Percentiles rank a stretch among this genome's conserved stretches.
These are phyloP conservation scores for Epichloe scottii DNA, from an alignment of 2,329 filamentous ascomycete genomes.

Conservation along the genomic window DNA sequence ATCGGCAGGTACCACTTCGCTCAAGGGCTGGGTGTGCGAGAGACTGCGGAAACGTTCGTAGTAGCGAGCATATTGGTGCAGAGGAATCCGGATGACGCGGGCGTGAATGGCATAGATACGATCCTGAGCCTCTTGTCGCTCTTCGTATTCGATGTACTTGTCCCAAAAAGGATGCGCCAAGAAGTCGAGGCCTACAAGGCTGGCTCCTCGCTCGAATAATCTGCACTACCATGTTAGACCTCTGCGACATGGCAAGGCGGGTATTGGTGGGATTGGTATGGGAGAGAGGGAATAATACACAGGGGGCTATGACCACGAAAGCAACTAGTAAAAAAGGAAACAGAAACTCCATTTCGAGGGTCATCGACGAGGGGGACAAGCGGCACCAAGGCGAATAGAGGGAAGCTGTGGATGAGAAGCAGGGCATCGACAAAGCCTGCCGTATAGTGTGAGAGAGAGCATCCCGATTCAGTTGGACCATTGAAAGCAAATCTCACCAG, in stretches of 20 bases:
- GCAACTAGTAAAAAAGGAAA: slow-evolving; percentile 35
- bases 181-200: slow-evolving; percentile 81
- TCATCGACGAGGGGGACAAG: slow-evolving; percentile 22
- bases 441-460: slow-evolving; percentile 52
- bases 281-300: slow-evolving; percentile 43
- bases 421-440: slow-evolving; percentile 44
- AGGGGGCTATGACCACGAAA: slow-evolving; percentile 34
- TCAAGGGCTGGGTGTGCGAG: slow-evolving; percentile 57
- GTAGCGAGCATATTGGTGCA: slow-evolving; percentile 92
- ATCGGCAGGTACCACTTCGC: slow-evolving; percentile 59
- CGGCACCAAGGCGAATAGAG: slow-evolving; percentile 18
- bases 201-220: slow-evolving; percentile 81
- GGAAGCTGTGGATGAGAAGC: slow-evolving; percentile 26
- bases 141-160: slow-evolving; percentile 95
- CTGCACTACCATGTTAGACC: slow-evolving; percentile 37
- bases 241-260: neutral
- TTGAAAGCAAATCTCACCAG: slow-evolving; percentile 63
- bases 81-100: slow-evolving; percentile 77
- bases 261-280: slow-evolving; percentile 4
- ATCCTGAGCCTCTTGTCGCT: slow-evolving; percentile 72
- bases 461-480: slow-evolving; percentile 43
- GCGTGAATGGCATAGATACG: slow-evolving; percentile 74
- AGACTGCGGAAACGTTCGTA: slow-evolving; percentile 80
- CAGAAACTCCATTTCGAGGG: slow-evolving; percentile 12
- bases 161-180: slow-evolving; percentile 96